phyloP scores from a whole-genome alignment of 2,329 filamentous ascomycete species.

The Alternaria brassicicola region DNA sequence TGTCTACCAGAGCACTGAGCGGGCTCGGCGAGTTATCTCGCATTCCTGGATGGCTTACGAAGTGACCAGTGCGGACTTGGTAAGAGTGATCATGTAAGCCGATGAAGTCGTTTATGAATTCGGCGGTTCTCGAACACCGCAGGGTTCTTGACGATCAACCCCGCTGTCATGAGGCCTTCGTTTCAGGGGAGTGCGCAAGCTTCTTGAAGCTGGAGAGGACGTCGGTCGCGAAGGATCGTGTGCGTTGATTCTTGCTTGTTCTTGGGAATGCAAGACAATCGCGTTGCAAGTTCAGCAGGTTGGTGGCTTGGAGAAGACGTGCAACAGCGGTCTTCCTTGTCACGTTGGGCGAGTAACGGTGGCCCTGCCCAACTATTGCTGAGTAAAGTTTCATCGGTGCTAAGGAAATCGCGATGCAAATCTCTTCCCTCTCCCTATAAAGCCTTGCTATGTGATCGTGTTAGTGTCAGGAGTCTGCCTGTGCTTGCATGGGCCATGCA shows the following conservation, averaged over 20 bases:
- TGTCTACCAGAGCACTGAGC: not conserved
- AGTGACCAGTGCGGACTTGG: constrained; percentile 22
- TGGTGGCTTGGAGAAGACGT: not conserved
- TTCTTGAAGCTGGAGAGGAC: not conserved
- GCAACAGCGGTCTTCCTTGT: constrained; percentile 9
- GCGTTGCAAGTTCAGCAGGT: not conserved
- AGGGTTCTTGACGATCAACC: constrained; percentile 2
- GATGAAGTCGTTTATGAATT: constrained; percentile 1
- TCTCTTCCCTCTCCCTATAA: not conserved
- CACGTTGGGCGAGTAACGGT: not conserved
- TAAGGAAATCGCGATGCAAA: constrained; percentile 1
- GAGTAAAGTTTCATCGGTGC: not conserved
- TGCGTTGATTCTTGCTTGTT: not conserved
- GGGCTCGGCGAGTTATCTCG: constrained; percentile 11
- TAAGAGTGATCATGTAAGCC: constrained; percentile 18
- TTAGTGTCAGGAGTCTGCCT: not conserved
- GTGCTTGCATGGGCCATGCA: not conserved
- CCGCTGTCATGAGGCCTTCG: not conserved
- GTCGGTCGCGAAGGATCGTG: not conserved
- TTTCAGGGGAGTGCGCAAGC: not conserved
- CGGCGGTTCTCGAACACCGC: constrained; percentile 8
- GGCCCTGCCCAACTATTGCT: not conserved
- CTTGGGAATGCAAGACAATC: not conserved
- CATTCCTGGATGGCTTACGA: constrained; percentile 23
- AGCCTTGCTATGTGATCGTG: not conserved